Base-by-base conservation (phyloP, 2,329 filamentous ascomycete species). In the Colletotrichum trifolii region DNA sequence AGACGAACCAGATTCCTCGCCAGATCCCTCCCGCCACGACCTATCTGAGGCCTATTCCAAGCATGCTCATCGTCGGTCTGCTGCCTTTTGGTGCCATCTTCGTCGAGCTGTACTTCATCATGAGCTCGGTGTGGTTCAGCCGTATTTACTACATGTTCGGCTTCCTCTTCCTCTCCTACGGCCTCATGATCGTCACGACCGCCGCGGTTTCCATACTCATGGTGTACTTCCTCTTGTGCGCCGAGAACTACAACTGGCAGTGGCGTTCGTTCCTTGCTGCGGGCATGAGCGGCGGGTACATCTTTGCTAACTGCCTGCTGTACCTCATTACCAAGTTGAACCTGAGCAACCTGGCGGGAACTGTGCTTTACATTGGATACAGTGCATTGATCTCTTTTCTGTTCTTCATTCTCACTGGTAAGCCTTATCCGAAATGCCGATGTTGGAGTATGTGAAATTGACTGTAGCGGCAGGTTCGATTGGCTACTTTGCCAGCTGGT, bases 101-200 rank as follows among this genome's bases (percentile, higher is more conserved):
- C 70, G 94, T 98, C 50, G 96, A 99, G 81, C 89, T 99, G 2
- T 98, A 97, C 85, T 98, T 98, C 80, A 97, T 99, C 82, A 97
- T 99, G 93, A 97, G 91, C 80, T 97, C 93, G 34, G 95, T 99
- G 75, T 99, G 96, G 96, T 97, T 96, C 79, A 95, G 91, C 82
- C 93, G 96, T 79, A 96, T 99, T 70, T 99, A 99, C 85, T 99
- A 99, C 86, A 99, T 99, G 96, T 99, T 99, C 73, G 96, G 96
- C 25, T 99, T 99, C 85, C 83, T 99, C 40, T 99, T 99, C 84
- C 86, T 99, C 61, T 97, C 94, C 84, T 99, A 97, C 74, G 94
- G 92, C 10, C 87, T 99, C 54, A 97, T 99, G 94, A 93, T 98
- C 71, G 91, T 97, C 72, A 98, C 96, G 1, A 94, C 91, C 64